Evolutionary conservation across 495 filamentous ascomycete genomes (phyloP), one percentile per base, ranked within the genome.

Genomic region (Trypethelium eluteriae): DNA sequence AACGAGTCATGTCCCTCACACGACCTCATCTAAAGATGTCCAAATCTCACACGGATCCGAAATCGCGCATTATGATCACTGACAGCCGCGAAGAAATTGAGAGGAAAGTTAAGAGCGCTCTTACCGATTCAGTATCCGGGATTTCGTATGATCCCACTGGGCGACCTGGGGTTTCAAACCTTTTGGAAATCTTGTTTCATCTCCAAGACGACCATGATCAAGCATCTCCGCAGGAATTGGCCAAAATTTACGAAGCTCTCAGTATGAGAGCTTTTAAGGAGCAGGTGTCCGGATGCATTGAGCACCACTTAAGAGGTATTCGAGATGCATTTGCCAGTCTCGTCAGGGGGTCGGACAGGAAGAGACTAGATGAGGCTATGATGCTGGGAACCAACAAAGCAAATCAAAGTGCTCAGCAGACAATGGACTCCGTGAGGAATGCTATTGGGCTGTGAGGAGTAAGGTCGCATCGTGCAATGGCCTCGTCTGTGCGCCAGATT

Each of bases 1-100:
- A 87, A 67, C 84, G 95, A 69, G 81, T 98, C 62, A 96, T 96
- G 93, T 96, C 91, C 16, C 85, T 98, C 39, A 84, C 82, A 39
- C 75, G 90, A 16, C 93, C 94, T 1, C 69, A 69, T 2, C 72
- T 81, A 35, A 98, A 98, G 71, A 98, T 98, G 94, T 95, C 91
- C 59, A 98, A 98, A 76, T 96, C 92, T 2, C 83, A 91, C 70
- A 64, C 76, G 1, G 82, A 89, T 68, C 76, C 79, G n/a, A 79
- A 78, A 25, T 95, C 91, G 12, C 81, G 89, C 36, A 94, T 98
- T 69, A 78, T 93, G 16, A 82, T 98, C 64, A 92, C 86, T n/a
- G 89, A 96, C 67, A 72, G 79, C 1, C 72, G 81, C 2, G 74
- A 81, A 2, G 75, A 78, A 1, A 91, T 98, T 67, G 68, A 74